Percentiles rank a stretch among this genome's conserved stretches.
These are phyloP conservation scores for Pisolithus albus DNA, from an alignment of 768 basidiomycete genomes.

Conservation along the genomic window DNA sequence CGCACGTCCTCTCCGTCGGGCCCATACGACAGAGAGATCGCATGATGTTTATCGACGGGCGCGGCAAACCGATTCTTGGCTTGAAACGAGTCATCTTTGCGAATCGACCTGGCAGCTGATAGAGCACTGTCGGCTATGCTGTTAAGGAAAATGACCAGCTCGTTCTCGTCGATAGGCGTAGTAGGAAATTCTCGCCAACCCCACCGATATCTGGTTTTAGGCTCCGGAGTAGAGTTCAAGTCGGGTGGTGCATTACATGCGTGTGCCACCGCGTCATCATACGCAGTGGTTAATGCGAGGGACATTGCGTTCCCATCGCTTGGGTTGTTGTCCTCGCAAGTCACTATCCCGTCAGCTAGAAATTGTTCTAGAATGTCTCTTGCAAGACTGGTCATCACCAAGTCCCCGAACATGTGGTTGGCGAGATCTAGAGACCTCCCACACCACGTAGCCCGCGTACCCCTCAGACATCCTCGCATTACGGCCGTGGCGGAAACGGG, in stretches of 20 bases:
- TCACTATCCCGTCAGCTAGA: no score
- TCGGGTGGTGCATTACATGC: not conserved
- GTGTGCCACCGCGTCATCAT: not conserved
- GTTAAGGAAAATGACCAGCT: slow-evolving; percentile 5
- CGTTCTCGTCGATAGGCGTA: not conserved
- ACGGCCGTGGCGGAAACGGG: not conserved
- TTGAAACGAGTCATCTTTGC: not conserved
- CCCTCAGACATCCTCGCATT: not conserved
- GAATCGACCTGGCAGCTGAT: not conserved
- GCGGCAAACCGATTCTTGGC: slow-evolving; percentile 1
- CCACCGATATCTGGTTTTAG: not conserved
- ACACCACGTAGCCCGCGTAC: not conserved
- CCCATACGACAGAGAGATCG: slow-evolving; percentile 1
- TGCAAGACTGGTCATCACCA: no score
- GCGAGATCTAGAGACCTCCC: no score
- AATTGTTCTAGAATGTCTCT: no score
- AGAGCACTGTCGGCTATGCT: not conserved
- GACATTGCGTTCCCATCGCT: no score
- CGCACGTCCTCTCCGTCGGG: slow-evolving; percentile 3
- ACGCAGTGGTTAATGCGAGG: no score
- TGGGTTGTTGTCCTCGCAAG: no score
- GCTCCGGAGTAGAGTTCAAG: not conserved
- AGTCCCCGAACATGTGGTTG: no score
- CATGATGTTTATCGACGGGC: not conserved
- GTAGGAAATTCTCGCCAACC: slow-evolving; percentile 1